Evolutionary conservation across 202 grass and related monocot species (phyloP).

Genomic region (Elaeis oleifera): DNA sequence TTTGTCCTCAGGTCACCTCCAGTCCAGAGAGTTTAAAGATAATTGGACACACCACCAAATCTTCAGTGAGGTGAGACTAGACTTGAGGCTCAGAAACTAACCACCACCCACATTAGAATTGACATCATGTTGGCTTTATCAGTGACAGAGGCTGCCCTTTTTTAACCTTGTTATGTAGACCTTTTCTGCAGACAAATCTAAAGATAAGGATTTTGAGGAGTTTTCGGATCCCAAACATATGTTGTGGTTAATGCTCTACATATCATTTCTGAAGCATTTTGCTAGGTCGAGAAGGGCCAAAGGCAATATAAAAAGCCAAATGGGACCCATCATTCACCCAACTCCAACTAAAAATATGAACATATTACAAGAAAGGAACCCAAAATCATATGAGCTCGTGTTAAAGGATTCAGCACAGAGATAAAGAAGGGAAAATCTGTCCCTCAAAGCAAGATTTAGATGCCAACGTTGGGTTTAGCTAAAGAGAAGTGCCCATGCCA

Average conservation of each 20-base stretch:
- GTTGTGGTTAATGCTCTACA: slow-evolving; percentile 21
- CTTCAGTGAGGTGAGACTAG: slow-evolving; percentile 39
- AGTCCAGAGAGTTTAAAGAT: not conserved
- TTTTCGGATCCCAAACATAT: slow-evolving; percentile 22
- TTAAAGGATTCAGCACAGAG: not conserved
- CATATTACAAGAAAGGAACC: not conserved
- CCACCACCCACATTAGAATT: slow-evolving; percentile 38
- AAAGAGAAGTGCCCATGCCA: not conserved
- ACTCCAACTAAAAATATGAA: slow-evolving; percentile 27
- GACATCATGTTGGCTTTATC: slow-evolving; percentile 45
- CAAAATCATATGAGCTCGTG: not conserved
- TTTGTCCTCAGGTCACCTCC: not conserved
- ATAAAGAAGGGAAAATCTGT: not conserved
- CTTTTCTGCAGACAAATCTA: slow-evolving; percentile 47
- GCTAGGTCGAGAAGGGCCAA: slow-evolving; percentile 25
- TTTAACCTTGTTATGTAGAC: slow-evolving; percentile 20
- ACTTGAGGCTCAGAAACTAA: slow-evolving; percentile 32
- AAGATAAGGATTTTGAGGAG: slow-evolving; percentile 23
- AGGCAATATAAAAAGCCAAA: slow-evolving; percentile 25
- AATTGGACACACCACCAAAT: not conserved
- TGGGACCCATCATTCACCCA: slow-evolving; percentile 63
- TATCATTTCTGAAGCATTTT: slow-evolving; percentile 17
- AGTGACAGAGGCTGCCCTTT: slow-evolving; percentile 31
- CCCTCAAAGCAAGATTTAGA: not conserved
- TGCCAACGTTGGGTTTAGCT: not conserved